Evolutionary conservation across 108 stramenopile species (phyloP), one percentile per base, ranked within the genome.

Genomic region (Craspedostauros australis): DNA sequence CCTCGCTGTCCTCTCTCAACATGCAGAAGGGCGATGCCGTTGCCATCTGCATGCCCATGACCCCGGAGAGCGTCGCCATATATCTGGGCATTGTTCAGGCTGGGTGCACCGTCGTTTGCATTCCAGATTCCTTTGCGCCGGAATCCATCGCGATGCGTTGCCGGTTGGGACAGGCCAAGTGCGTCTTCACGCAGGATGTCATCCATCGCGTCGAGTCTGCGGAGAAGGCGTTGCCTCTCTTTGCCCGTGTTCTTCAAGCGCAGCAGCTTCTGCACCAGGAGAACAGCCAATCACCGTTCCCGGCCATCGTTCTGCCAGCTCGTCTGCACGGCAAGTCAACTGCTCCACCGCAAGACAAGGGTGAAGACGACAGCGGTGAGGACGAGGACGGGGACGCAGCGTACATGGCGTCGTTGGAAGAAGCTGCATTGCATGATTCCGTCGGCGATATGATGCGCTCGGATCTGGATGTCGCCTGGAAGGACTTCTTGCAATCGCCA

Each of bases 11-110:
- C 29, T 53, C 47, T 34, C 36, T 68, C 11, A 27, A 40, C 12
- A 7, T 60, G 24, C 25, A 33, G 24, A 27, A 42, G 11, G 60
- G 60, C 1, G 66, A 68, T 23, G 66, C 66, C 3, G 57, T 68
- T 5, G 66, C 38, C 4, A 53, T 68, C 45, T 68, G 66, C 25
- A 68, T 68, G 66, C 66, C 66, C 19, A 68, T 68, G 66, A 68
- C 66, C n/a, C 66, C 66, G 4, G 66, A 68, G 55, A 61, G 46
- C 2, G 44, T 68, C 44, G 66, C 59, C 24, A 54, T 68, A 6
- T 68, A 68, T 42, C 42, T 68, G 11, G 66, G 59, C 22, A 61
- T 68, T 0, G 59, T 68, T 34, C 60, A 68, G 41, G 58, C 66
- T 8, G 66, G 66, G 1, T 61, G 58, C 30, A 60, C 61, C 6